Base-by-base conservation (phyloP, 2,329 filamentous ascomycete genomes). In the Exophiala aquamarina region DNA sequence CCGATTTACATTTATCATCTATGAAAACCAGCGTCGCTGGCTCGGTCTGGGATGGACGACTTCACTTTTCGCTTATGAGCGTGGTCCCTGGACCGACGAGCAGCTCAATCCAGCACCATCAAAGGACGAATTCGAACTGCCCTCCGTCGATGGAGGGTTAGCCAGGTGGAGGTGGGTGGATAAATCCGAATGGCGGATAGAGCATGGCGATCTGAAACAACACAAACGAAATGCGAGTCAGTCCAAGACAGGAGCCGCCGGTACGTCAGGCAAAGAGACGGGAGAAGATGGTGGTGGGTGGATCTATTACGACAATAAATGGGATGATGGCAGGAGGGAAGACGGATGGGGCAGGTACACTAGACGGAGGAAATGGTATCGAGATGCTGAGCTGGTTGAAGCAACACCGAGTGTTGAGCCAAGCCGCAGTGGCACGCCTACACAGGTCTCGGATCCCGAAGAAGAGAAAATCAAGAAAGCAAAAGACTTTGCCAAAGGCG, bases 301-400 rank as follows among this genome's bases (percentile, higher is more conserved):
- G 93, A 89, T 95, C 29, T 98, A 93, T 67, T 98, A 96, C 64
- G 93, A 98, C 63, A 97, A 92, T 66, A 96, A 94, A 86, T 98
- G 93, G 93, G 85, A 90, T 65, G 86, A 89, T 58, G 91, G 91
- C 14, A 85, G 87, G 13, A 81, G 89, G 50, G 89, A 88, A 3
- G 93, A 98, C 60, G 89, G 91, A 43, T 98, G 93, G 93, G 88
- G 88, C 32, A 83, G 89, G 47, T 98, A 95, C 77, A 98, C 93
- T 0, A 82, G 93, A 11, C 82, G 93, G 17, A 76, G 93, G 53
- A 96, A 97, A 70, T 98, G 93, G 93, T 93, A 89, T 63, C 87
- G 93, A 31, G 93, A 97, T 63, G 93, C 93, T 8, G 93, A 98
- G 70, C 79, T 98, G 3, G 89, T 96, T 26, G 93, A 98, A 63